Conservation (phyloP, 345 rosid genomes). For the Stellera chamaejasme region DNA sequence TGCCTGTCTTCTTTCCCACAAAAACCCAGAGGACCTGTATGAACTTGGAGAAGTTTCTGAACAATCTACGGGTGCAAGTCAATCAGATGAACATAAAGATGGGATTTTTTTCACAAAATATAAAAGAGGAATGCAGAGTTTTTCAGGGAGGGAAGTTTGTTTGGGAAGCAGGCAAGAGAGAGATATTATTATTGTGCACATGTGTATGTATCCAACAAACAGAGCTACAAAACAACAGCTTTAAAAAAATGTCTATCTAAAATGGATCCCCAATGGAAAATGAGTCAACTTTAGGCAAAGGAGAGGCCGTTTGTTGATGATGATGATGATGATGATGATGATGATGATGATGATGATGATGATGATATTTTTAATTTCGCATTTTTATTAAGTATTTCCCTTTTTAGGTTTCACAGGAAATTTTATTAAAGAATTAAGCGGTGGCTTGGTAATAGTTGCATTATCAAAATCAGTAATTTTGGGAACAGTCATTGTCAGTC, state of each 20-base stretch:
- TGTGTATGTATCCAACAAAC: slow-evolving; percentile 7
- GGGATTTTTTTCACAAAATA: neutral
- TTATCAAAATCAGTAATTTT: too few relatives aligned
- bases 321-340: slow-evolving; percentile 10
- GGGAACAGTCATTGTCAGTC: too few relatives aligned
- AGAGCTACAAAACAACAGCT: slow-evolving; percentile 6
- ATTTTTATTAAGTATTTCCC: too few relatives aligned
- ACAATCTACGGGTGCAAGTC: neutral
- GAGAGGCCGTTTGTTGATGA: slow-evolving; percentile 16
- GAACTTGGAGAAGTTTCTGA: neutral
- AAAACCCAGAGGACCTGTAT: slow-evolving; percentile 19
- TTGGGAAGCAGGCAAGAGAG: slow-evolving; percentile 5
- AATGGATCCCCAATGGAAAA: neutral
- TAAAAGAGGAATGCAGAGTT: neutral
- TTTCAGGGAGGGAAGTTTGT: neutral
- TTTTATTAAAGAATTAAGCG: too few relatives aligned
- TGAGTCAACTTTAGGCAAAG: slow-evolving; percentile 12
- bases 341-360: slow-evolving; percentile 15
- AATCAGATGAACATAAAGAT: slow-evolving; percentile 2
- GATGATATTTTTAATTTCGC: neutral
- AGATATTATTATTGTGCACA: neutral
- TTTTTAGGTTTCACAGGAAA: too few relatives aligned
- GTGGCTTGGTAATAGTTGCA: too few relatives aligned
- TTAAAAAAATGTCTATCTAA: slow-evolving; percentile 13
- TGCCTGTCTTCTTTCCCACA: slow-evolving; percentile 18